A percentile compares a stretch with the other conserved stretches of the same genome.
These are phyloP conservation scores for Colletotrichum lupini DNA, from an alignment of 2,329 filamentous ascomycete species.

Conservation along the genomic window DNA sequence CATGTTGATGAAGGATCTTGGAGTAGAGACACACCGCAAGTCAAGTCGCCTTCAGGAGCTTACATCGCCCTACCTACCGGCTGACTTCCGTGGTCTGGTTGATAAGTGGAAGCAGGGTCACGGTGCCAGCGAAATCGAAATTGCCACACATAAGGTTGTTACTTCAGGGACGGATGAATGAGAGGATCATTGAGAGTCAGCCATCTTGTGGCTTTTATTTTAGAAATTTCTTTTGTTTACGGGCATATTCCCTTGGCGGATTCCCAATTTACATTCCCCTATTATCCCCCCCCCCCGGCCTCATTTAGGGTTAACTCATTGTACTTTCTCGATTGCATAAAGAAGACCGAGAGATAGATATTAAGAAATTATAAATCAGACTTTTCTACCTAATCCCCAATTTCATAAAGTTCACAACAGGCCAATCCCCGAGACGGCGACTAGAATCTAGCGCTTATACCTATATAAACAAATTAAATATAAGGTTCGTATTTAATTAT, in stretches of 20 bases:
- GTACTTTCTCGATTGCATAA: no score
- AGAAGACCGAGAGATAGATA: no score
- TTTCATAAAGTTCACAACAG: no score
- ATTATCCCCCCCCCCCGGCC: no score
- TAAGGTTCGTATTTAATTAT: no score
- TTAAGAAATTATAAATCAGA: no score
- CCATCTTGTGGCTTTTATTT: no score
- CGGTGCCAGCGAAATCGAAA: background rate
- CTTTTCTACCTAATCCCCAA: no score
- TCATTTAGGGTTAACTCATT: no score
- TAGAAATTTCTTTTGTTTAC: background rate
- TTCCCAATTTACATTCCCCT: background rate
- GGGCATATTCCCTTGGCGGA: background rate
- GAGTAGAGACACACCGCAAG: conserved; percentile 36
- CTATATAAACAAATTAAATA: no score
- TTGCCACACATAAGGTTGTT: background rate
- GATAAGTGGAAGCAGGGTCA: background rate
- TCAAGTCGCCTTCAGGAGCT: conserved; percentile 30
- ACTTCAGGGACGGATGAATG: background rate
- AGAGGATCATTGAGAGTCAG: background rate
- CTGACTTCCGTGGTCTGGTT: background rate
- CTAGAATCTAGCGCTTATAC: no score
- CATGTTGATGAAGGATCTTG: conserved; percentile 37
- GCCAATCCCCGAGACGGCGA: no score
- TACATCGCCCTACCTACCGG: background rate